Conservation (phyloP, 2,329 filamentous ascomycete genomes). For the Exophiala spinifera region DNA sequence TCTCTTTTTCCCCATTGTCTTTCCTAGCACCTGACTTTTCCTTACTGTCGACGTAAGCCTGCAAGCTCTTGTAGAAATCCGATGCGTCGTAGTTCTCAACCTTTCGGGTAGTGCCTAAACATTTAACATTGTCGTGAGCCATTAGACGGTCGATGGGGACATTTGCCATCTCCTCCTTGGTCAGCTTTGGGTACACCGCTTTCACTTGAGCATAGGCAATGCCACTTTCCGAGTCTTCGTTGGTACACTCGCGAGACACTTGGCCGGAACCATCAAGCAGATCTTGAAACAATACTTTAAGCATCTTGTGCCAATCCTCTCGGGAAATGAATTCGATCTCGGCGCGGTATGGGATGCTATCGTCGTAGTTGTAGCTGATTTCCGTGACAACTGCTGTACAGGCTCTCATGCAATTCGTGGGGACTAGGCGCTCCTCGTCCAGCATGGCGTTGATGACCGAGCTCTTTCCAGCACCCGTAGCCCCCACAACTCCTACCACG, state of each 20-base stretch:
- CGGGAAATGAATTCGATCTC: constrained; percentile 57
- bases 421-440: constrained; percentile 57
- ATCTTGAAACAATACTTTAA: constrained; percentile 50
- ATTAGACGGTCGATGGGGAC: constrained; percentile 44
- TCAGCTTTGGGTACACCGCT: constrained; percentile 38
- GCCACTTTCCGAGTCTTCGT: constrained; percentile 46
- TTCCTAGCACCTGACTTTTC: constrained; percentile 43
- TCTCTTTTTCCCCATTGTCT: constrained; percentile 33
- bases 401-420: constrained; percentile 59
- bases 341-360: constrained; percentile 48
- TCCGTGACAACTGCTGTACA: constrained; percentile 63
- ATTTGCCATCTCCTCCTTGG: constrained; percentile 41
- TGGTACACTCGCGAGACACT: constrained; percentile 37
- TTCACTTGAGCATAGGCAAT: constrained; percentile 44
- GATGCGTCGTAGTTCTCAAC: constrained; percentile 40
- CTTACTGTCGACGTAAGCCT: constrained; percentile 55
- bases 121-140: constrained; percentile 37
- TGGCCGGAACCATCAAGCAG: constrained; percentile 43
- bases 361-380: constrained; percentile 54
- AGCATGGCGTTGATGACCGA: constrained; percentile 62
- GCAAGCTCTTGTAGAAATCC: constrained; percentile 47
- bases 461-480: constrained; percentile 61
- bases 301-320: constrained; percentile 54
- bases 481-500: constrained; percentile 56
- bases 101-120: constrained; percentile 48